Evolutionary conservation across 306 rosid genomes (phyloP).

Genomic region (Crotalaria pallida): DNA sequence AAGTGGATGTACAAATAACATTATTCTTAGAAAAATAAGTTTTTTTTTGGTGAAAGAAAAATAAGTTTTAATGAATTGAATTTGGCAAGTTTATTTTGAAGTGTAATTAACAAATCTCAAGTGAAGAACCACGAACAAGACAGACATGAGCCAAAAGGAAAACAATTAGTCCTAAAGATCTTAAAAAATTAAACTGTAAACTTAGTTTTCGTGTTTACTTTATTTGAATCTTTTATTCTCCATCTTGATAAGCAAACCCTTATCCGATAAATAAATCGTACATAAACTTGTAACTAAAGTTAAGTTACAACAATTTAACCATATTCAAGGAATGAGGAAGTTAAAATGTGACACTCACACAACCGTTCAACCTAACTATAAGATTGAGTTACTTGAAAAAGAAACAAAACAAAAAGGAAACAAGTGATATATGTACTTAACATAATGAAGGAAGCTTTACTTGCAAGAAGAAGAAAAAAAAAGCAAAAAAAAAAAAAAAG

Average conservation of each 20-base stretch:
- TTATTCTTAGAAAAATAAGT: too few species aligned
- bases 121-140: not conserved
- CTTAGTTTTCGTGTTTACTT: too few species aligned
- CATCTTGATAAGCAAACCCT: too few species aligned
- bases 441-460: constrained; percentile 28
- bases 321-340: not conserved
- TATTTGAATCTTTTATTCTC: too few species aligned
- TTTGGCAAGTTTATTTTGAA: too few species aligned
- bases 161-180: too few species aligned
- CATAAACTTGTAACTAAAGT: not conserved
- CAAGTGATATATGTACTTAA: constrained; percentile 30
- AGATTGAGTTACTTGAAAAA: constrained; percentile 17
- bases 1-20: too few species aligned
- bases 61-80: too few species aligned
- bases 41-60: too few species aligned
- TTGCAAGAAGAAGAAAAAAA: not conserved
- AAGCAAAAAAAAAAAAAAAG: not conserved
- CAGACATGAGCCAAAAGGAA: not conserved
- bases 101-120: not conserved
- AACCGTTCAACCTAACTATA: not conserved
- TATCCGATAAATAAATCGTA: not conserved
- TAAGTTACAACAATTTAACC: not conserved
- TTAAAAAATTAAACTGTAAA: too few species aligned
- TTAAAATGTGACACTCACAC: not conserved
- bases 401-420: not conserved